Conservation (phyloP, 179 eudicot species). For the Silene vulgaris region DNA sequence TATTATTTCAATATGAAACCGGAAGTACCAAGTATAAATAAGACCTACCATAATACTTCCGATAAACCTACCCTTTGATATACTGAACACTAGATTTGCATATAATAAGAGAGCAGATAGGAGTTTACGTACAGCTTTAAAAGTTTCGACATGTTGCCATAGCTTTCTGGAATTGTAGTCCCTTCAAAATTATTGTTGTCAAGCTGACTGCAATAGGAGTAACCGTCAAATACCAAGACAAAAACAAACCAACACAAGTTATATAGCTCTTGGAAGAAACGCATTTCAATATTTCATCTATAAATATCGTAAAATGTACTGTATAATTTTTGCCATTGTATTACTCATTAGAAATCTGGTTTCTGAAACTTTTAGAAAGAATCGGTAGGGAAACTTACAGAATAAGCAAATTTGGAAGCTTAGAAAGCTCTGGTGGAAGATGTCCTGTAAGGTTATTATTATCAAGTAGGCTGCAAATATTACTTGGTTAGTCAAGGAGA, state of each 20-base stretch:
- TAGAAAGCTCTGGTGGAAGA: conserved; percentile 70
- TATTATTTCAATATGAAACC: too few relatives aligned
- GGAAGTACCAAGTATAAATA: too few relatives aligned
- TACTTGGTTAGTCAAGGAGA: conserved; percentile 16
- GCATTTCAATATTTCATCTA: background rate
- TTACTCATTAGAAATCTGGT: background rate
- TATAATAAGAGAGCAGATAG: too few relatives aligned
- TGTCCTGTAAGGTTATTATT: conserved; percentile 79
- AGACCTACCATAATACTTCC: too few relatives aligned
- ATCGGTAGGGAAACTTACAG: conserved; percentile 43
- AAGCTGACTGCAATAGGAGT: conserved; percentile 28
- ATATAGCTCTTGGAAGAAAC: background rate
- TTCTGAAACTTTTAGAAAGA: background rate
- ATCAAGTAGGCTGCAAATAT: conserved; percentile 67
- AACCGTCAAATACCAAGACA: conserved; percentile 2
- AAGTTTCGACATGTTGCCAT: conserved; percentile 31
- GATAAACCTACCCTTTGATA: too few relatives aligned
- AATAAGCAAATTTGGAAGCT: conserved; percentile 54
- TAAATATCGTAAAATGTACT: background rate
- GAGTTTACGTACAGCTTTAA: conserved; percentile 31
- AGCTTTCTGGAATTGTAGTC: conserved; percentile 30
- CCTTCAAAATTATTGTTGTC: conserved; percentile 35
- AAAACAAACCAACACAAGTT: background rate
- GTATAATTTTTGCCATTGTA: background rate
- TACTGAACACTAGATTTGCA: too few relatives aligned